Base-by-base conservation (phyloP, 139 green algal genomes). In the Chlamydomonas incerta region DNA sequence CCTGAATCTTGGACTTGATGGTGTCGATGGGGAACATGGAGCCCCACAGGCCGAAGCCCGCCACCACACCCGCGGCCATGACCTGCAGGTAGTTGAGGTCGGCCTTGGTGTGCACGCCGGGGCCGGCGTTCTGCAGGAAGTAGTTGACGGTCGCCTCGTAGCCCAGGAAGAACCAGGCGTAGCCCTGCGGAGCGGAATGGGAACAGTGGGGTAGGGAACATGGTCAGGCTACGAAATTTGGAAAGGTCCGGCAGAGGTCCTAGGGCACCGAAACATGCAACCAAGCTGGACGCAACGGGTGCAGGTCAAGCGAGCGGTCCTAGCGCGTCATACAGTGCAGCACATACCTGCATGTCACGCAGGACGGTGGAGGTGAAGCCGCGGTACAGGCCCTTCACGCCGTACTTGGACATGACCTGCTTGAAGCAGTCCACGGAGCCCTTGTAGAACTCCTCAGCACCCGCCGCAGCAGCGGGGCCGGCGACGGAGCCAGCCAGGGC, bases 11-110 rank as follows among this genome's bases (percentile, higher is more conserved):
- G 50, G 86, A 90, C 85, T 92, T 92, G 86, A 92, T 85, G 70
- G 89, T 92, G 89, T 92, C 89, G 58, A 92, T 92, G 70, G 89
- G 89, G 86, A 92, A 92, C 89, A 92, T 92, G 76, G 71, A 86
- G 69, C 89, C 89, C 89, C 89, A 92, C 89, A 92, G 82, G 20
- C 89, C 89, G 75, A 92, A 92, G 65, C 89, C 89, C 31, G 89
- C 89, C 55, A 88, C 72, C 57, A 91, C 83, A 41, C 83, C 83
- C 52, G 83, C 83, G 18, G 74, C 55, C 83, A 88, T 84, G 57
- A 89, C 89, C 75, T 92, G 89, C 34, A 72, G 47, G 82, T 92
- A 92, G 77, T 84, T 87, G 5, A 92, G 81, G 85, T 90, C 89
- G 5, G 76, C 89, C 76, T 90, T 90, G 57, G 71, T 86, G 67